Evolutionary conservation across 306 rosid species (phyloP).

Genomic region (Cucumis cinereus): DNA sequence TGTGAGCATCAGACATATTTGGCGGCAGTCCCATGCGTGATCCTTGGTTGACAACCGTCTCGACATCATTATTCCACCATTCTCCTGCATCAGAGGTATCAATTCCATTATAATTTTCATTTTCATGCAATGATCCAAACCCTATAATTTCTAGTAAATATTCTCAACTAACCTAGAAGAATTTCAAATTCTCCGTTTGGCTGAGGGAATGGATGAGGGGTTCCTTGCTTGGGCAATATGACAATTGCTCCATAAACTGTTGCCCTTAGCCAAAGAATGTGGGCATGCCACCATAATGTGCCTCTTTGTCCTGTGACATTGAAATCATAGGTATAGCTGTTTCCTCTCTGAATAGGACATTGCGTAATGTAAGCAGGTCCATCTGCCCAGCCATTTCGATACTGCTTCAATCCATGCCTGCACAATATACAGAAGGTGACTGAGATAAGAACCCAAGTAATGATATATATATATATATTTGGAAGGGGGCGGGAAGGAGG

Average conservation of each 20-base stretch:
- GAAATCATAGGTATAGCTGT: conserved; percentile 59
- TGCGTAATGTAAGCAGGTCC: conserved; percentile 79
- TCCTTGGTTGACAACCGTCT: conserved; percentile 56
- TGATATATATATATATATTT: too few species aligned
- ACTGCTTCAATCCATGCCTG: conserved; percentile 77
- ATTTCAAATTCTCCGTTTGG: conserved; percentile 49
- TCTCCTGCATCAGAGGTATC: conserved; percentile 32
- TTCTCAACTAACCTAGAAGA: conserved; percentile 31
- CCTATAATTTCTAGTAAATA: neutral
- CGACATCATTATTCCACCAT: conserved; percentile 85
- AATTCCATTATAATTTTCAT: neutral
- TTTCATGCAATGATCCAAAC: neutral
- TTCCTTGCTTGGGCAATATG: conserved; percentile 61
- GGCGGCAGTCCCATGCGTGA: conserved; percentile 61
- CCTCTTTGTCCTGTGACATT: conserved; percentile 81
- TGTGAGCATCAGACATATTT: conserved; percentile 81
- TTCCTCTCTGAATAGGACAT: conserved; percentile 58
- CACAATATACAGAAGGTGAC: neutral
- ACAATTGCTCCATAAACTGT: conserved; percentile 82
- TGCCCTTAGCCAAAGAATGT: conserved; percentile 74
- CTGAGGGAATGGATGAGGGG: conserved; percentile 57
- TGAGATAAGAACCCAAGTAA: conserved; percentile 1
- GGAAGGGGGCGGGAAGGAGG: neutral
- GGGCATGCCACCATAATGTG: conserved; percentile 90
- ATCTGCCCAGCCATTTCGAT: conserved; percentile 74